Conservation (phyloP, 257 asterid genomes). For the Orobanche coerulescens region DNA sequence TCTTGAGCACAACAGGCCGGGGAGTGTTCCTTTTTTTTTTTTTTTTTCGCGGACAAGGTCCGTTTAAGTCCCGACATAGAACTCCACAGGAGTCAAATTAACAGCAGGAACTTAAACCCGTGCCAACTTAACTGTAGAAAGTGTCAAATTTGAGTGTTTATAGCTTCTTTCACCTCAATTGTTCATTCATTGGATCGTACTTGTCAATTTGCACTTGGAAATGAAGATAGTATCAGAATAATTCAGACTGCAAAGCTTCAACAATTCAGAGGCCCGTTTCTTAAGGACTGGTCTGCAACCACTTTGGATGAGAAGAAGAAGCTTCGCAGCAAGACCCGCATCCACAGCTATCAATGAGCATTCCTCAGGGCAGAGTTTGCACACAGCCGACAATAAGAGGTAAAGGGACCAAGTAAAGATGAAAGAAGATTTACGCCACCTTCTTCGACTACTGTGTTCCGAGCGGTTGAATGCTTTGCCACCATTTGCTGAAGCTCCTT, state of each 20-base stretch:
- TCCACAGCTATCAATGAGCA: constrained; percentile 56
- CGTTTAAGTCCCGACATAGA: neutral
- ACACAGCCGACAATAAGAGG: constrained; percentile 65
- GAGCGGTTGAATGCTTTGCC: constrained; percentile 38
- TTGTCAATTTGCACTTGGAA: constrained; percentile 61
- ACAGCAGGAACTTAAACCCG: neutral
- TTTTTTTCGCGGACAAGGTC: neutral
- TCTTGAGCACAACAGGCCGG: no score
- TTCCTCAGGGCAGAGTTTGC: constrained; percentile 48
- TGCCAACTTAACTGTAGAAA: neutral
- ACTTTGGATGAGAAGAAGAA: constrained; percentile 62
- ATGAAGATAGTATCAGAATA: constrained; percentile 53
- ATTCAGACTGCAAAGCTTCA: constrained; percentile 62
- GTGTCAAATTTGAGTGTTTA: neutral
- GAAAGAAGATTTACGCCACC: constrained; percentile 46
- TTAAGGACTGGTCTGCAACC: constrained; percentile 43
- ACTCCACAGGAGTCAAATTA: neutral
- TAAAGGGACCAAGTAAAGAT: constrained; percentile 54
- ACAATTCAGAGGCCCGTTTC: constrained; percentile 58
- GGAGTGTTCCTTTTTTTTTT: constrained; percentile 17
- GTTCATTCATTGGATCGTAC: constrained; percentile 56
- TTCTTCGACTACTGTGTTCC: constrained; percentile 45
- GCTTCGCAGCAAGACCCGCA: constrained; percentile 59
- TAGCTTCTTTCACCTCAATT: no score
- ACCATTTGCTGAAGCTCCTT: constrained; percentile 50